A percentile compares a stretch with the other conserved stretches of the same genome.
Conservation (phyloP, 2,329 filamentous ascomycete species). For the Biscogniauxia marginata region DNA sequence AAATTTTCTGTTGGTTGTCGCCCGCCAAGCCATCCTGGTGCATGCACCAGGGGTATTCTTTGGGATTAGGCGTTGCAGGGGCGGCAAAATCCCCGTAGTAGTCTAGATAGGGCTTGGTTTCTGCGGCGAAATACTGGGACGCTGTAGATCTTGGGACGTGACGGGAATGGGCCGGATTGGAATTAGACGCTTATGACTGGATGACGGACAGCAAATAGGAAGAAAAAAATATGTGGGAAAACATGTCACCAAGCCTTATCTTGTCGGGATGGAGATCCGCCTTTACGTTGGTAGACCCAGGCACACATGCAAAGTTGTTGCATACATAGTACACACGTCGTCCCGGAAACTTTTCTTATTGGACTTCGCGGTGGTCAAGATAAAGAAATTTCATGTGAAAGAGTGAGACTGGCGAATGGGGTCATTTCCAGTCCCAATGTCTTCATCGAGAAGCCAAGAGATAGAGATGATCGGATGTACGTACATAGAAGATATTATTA, state of each 20-base stretch:
- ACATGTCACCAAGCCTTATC: neutral
- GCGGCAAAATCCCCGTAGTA: neutral
- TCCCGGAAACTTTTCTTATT: neutral
- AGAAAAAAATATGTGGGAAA: neutral
- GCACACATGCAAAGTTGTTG: neutral
- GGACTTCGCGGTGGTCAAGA: neutral
- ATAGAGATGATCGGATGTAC: neutral
- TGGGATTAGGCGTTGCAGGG: neutral
- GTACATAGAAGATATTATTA: no score
- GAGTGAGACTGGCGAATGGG: neutral
- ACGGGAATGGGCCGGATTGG: neutral
- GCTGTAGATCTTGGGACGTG: neutral
- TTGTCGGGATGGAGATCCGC: neutral
- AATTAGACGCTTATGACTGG: neutral
- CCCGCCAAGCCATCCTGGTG: neutral
- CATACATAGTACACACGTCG: neutral
- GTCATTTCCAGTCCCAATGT: neutral
- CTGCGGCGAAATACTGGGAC: neutral
- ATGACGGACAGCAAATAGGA: neutral
- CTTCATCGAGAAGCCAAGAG: neutral
- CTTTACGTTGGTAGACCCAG: no score
- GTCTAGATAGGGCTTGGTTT: neutral
- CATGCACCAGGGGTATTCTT: neutral
- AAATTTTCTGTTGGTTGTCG: neutral
- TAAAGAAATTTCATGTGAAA: neutral